Evolutionary conservation across 1,139 yeast genomes (phyloP).

Genomic region (Debaryomycetaceae sp.): DNA sequence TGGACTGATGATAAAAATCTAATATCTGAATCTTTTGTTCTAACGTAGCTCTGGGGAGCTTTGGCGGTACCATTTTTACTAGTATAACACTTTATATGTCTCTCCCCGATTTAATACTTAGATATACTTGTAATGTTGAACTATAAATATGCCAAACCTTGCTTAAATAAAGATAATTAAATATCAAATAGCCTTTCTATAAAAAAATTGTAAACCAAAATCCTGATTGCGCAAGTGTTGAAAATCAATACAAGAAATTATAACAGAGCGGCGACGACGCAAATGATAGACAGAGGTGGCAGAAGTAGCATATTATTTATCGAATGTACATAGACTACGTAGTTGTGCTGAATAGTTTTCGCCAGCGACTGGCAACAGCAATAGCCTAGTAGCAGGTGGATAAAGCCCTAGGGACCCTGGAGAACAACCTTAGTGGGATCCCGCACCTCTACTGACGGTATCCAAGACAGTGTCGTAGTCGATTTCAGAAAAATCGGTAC

Average conservation of each 20-base stretch:
- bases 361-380: not conserved
- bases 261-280: not conserved
- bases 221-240: conserved; percentile 11
- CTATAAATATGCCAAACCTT: not conserved
- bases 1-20: conserved; percentile 47
- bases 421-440: conserved; percentile 26
- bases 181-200: not conserved
- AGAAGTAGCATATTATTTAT: not conserved
- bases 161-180: not conserved
- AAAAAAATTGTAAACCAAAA: conserved; percentile 3
- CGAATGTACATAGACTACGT: not conserved
- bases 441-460: conserved; percentile 80
- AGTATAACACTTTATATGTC: not conserved
- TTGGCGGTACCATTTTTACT: conserved; percentile 18
- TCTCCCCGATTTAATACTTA: not conserved
- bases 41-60: conserved; percentile 54
- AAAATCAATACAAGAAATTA: not conserved
- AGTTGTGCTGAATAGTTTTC: not conserved
- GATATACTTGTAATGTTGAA: not conserved
- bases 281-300: not conserved
- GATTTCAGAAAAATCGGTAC: conserved; percentile 96
- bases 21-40: conserved; percentile 56
- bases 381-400: not conserved
- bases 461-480: conserved; percentile 90
- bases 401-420: not conserved